These are phyloP conservation scores for Kernera saxatilis DNA, from an alignment of 345 rosid genomes.

Conservation along the genomic window DNA sequence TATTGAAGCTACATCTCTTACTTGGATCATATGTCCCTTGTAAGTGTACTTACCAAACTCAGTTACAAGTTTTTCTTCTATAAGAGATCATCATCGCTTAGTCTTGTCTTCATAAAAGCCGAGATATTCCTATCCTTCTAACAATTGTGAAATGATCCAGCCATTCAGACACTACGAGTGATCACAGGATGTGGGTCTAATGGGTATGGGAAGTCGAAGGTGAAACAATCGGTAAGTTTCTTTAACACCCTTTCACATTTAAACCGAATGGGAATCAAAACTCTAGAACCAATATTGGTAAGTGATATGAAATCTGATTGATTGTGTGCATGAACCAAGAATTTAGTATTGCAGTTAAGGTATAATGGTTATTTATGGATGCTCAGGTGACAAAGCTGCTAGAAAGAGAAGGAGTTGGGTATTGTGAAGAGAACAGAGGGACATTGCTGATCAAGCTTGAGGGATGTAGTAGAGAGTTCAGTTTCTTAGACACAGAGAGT, in stretches of 20 bases:
- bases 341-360: not conserved
- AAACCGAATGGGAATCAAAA: not conserved
- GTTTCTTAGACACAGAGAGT: conserved; percentile 58
- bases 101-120: not conserved
- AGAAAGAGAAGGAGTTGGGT: conserved; percentile 55
- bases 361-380: not conserved
- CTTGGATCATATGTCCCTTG: conserved; percentile 61
- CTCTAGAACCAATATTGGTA: not conserved
- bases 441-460: conserved; percentile 60
- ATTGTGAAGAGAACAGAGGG: conserved; percentile 79
- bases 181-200: conserved; percentile 88
- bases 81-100: not conserved
- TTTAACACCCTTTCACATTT: not conserved
- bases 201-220: conserved; percentile 77
- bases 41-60: conserved; percentile 36
- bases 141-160: conserved; percentile 37
- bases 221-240: conserved; percentile 76
- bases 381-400: conserved; percentile 57
- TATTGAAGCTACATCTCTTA: conserved; percentile 70
- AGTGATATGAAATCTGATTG: not conserved
- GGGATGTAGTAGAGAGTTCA: conserved; percentile 49
- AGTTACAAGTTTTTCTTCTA: not conserved
- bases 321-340: not conserved
- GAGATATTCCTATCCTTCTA: not conserved
- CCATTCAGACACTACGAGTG: conserved; percentile 74